Conservation (phyloP, 163 green algal species). For the Scenedesmus sp. region DNA sequence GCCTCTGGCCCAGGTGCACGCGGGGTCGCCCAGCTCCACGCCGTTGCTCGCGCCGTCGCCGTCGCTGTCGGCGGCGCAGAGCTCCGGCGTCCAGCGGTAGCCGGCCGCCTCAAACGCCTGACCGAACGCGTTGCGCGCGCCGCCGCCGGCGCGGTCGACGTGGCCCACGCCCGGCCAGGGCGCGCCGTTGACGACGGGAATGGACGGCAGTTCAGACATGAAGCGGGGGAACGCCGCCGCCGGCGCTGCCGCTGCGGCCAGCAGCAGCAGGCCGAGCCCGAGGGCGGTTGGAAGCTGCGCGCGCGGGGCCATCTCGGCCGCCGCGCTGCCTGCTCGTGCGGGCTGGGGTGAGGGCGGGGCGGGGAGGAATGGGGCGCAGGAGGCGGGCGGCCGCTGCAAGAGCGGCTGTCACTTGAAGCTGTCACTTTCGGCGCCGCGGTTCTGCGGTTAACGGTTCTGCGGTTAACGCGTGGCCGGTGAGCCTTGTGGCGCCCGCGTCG, state of each 20-base stretch:
- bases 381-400: too few species aligned
- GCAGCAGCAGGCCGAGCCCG: too few species aligned
- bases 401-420: too few species aligned
- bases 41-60: conserved; percentile 54
- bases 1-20: conserved; percentile 39
- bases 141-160: neutral
- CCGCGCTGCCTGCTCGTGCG: too few species aligned
- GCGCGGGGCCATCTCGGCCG: too few species aligned
- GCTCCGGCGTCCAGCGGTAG: conserved; percentile 44
- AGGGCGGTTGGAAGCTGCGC: too few species aligned
- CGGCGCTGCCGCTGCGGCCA: neutral
- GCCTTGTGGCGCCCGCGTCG: too few species aligned
- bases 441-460: too few species aligned
- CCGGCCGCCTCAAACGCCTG: conserved; percentile 43
- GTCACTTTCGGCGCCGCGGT: too few species aligned
- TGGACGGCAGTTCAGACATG: neutral
- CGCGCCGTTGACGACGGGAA: conserved; percentile 18
- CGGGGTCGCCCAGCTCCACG: conserved; percentile 54
- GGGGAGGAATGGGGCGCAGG: too few species aligned
- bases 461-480: too few species aligned
- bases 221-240: neutral
- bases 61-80: conserved; percentile 51
- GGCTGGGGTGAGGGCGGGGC: too few species aligned
- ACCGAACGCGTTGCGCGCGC: conserved; percentile 16
- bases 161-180: conserved; percentile 32